These are phyloP conservation scores for Chaetomidium leptoderma DNA, from an alignment of 495 filamentous ascomycete genomes.

Conservation along the genomic window DNA sequence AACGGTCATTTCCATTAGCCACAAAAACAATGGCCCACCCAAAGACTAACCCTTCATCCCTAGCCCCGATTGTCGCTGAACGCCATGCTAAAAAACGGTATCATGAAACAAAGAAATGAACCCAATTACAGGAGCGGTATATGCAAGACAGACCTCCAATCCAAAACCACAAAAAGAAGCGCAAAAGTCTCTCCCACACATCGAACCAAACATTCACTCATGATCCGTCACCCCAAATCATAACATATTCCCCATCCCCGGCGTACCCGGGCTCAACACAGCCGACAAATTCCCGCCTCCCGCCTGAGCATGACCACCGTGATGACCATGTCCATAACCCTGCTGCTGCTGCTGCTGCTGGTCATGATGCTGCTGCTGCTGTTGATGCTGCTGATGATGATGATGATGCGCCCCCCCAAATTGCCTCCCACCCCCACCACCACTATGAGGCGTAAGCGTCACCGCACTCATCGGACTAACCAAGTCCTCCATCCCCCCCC, in stretches of 20 bases:
- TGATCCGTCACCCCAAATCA: background rate
- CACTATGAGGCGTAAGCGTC: conserved; percentile 15
- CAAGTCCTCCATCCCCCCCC: conserved; percentile 21
- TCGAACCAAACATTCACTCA: background rate
- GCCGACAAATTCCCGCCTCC: background rate
- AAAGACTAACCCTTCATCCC: too few relatives aligned
- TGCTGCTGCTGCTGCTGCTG: background rate
- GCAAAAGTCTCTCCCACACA: background rate
- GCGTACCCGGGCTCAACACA: conserved; percentile 2
- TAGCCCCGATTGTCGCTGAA: too few relatives aligned
- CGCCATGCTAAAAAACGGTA: too few relatives aligned
- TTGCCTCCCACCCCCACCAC: background rate
- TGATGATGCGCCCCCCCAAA: background rate
- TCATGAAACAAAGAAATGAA: too few relatives aligned
- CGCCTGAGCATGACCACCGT: background rate
- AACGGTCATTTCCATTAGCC: too few relatives aligned
- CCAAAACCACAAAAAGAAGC: too few relatives aligned
- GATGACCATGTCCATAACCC: background rate
- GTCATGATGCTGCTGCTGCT: background rate
- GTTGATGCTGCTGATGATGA: background rate
- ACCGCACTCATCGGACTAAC: conserved; percentile 24
- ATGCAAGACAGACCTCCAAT: too few relatives aligned
- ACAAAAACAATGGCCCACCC: too few relatives aligned
- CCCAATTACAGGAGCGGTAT: too few relatives aligned
- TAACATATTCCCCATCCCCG: background rate